Conservation (phyloP, 1,284 basidiomycete species). For the Coniferiporia sulphurascens region DNA sequence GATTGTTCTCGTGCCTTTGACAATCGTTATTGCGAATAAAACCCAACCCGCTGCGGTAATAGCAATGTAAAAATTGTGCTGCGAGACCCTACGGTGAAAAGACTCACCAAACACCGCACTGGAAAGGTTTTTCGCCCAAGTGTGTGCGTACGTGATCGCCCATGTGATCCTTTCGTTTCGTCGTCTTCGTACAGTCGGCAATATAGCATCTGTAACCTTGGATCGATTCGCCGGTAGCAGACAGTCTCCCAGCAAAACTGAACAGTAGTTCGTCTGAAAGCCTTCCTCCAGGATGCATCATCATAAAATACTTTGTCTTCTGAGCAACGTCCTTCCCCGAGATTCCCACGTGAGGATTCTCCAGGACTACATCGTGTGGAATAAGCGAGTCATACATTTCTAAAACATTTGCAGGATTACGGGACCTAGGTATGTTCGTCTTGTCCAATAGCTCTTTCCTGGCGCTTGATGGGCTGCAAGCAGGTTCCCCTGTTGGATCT, state of each 20-base stretch:
- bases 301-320: slow-evolving; percentile 48
- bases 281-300: slow-evolving; percentile 45
- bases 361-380: slow-evolving; percentile 9
- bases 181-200: slow-evolving; percentile 53
- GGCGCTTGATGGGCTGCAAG: background rate
- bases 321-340: slow-evolving; percentile 45
- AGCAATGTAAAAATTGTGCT: background rate
- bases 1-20: slow-evolving; percentile 64
- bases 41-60: slow-evolving; percentile 41
- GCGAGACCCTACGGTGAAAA: background rate
- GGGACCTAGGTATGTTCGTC: background rate
- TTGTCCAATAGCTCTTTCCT: slow-evolving; percentile 5
- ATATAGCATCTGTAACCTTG: slow-evolving; percentile 65
- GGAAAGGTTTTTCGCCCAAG: slow-evolving; percentile 59
- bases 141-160: slow-evolving; percentile 66
- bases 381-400: slow-evolving; percentile 5
- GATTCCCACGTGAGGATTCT: slow-evolving; percentile 58
- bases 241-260: slow-evolving; percentile 59
- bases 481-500: slow-evolving; percentile 2
- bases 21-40: slow-evolving; percentile 72
- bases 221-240: slow-evolving; percentile 47
- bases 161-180: slow-evolving; percentile 68
- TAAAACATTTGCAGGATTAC: slow-evolving; percentile 6
- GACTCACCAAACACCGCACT: slow-evolving; percentile 54
- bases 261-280: slow-evolving; percentile 60